phyloP scores from a whole-genome alignment of 169 alveolate species.

The Miamiensis avidus region DNA sequence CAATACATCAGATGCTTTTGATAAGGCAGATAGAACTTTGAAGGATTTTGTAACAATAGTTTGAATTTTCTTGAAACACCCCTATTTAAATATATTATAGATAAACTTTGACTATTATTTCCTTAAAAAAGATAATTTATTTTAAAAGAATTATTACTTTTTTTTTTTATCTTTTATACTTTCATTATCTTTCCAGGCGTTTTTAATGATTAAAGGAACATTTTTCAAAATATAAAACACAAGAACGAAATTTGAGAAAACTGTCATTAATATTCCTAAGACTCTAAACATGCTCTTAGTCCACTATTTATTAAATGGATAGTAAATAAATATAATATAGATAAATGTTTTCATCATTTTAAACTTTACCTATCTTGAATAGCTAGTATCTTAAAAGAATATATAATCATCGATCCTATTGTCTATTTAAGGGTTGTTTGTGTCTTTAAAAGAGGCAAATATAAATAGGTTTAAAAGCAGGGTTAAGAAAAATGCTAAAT shows the following conservation, averaged over 20 bases:
- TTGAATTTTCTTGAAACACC: too few species aligned
- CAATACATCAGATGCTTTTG: constrained; percentile 30
- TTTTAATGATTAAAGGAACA: constrained; percentile 37
- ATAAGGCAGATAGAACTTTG: constrained; percentile 10
- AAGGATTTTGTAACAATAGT: constrained; percentile 8
- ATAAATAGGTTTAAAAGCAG: constrained; percentile 46
- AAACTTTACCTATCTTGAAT: not conserved
- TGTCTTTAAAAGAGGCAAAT: constrained; percentile 47
- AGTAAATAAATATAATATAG: not conserved
- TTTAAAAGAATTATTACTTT: too few species aligned
- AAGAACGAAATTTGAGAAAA: constrained; percentile 39
- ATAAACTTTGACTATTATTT: too few species aligned
- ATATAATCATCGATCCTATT: constrained; percentile 8
- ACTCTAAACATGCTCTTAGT: constrained; percentile 25
- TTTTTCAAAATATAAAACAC: constrained; percentile 38
- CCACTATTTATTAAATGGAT: not conserved
- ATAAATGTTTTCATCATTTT: not conserved
- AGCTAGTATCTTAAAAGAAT: too few species aligned
- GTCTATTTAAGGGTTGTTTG: not conserved
- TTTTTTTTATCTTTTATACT: not conserved
- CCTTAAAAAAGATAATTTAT: too few species aligned
- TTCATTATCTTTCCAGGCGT: constrained; percentile 32
- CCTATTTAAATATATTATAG: too few species aligned
- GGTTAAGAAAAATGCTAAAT: constrained; percentile 58
- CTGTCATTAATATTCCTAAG: constrained; percentile 42